Percentiles rank a stretch among this genome's conserved stretches.
Evolutionary conservation across 176 grass and related monocot species (phyloP).

Genomic region (Thalia dealbata): DNA sequence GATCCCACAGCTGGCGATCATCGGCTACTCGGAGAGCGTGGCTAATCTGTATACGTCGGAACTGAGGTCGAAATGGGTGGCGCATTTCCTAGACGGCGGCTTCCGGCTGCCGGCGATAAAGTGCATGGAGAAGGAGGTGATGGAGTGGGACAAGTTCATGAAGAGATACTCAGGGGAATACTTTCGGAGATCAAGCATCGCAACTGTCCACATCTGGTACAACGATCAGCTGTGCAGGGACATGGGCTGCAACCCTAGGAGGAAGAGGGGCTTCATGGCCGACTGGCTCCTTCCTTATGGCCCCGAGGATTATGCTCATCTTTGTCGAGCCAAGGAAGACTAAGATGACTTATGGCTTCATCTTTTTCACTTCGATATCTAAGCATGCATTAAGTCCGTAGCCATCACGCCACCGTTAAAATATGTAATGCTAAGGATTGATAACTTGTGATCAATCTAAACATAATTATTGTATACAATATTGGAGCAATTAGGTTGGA

Average conservation of each 20-base stretch:
- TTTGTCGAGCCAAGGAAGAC: neutral
- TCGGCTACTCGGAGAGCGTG: slow-evolving; percentile 1
- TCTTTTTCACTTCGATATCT: no score
- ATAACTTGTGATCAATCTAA: no score
- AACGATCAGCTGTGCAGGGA: slow-evolving; percentile 10
- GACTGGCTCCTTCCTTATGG: slow-evolving; percentile 9
- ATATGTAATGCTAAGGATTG: no score
- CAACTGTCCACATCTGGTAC: slow-evolving; percentile 2
- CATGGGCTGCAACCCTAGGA: slow-evolving; percentile 17
- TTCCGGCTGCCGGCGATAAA: slow-evolving; percentile 4
- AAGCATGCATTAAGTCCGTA: no score
- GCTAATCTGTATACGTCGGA: neutral
- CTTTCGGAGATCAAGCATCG: neutral
- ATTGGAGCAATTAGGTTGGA: no score
- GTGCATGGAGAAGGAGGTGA: neutral
- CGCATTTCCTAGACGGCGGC: neutral
- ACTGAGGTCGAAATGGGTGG: neutral
- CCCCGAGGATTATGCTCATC: neutral
- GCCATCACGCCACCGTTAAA: no score
- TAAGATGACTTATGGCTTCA: no score
- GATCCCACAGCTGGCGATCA: slow-evolving; percentile 5
- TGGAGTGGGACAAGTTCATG: slow-evolving; percentile 14
- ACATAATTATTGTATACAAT: no score
- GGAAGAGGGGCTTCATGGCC: slow-evolving; percentile 2
- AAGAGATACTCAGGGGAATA: neutral